Evolutionary conservation across 208 protist species (phyloP).

Genomic region (Crithidia expoeki): DNA sequence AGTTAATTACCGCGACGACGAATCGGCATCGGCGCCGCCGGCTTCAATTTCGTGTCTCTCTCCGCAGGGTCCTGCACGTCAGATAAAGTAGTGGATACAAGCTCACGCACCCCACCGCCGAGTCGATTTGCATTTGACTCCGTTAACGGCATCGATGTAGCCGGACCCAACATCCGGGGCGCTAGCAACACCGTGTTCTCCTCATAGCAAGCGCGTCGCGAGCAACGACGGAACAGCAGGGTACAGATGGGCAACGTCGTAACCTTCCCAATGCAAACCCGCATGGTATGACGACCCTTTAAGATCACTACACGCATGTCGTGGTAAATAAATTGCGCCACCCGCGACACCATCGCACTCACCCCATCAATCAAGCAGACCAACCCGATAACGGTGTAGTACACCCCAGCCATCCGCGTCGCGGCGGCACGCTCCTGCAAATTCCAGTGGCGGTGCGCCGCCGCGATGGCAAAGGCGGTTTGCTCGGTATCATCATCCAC

Average conservation of each 20-base stretch:
- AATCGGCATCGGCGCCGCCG: constrained; percentile 9
- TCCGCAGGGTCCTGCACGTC: neutral
- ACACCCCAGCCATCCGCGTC: constrained; percentile 24
- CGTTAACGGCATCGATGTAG: too few species aligned
- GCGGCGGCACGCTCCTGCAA: constrained; percentile 18
- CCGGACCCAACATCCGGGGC: neutral
- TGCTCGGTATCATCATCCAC: constrained; percentile 45
- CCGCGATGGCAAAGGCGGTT: constrained; percentile 35
- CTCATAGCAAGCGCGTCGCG: neutral
- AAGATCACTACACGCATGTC: neutral
- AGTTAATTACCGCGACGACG: constrained; percentile 14
- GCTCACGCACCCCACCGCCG: neutral
- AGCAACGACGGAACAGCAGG: neutral
- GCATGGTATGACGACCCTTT: neutral
- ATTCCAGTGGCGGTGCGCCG: constrained; percentile 25
- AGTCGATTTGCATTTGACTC: neutral
- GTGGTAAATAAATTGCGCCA: neutral
- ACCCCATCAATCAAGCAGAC: constrained; percentile 16
- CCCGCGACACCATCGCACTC: neutral
- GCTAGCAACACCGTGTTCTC: neutral
- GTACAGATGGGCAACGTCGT: neutral
- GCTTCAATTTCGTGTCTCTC: neutral
- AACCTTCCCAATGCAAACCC: neutral
- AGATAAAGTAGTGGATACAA: too few species aligned
- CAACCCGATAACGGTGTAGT: constrained; percentile 34